These are phyloP conservation scores for Chytridium lagenaria DNA, from an alignment of 371 early-diverging fungal species.

Conservation along the genomic window DNA sequence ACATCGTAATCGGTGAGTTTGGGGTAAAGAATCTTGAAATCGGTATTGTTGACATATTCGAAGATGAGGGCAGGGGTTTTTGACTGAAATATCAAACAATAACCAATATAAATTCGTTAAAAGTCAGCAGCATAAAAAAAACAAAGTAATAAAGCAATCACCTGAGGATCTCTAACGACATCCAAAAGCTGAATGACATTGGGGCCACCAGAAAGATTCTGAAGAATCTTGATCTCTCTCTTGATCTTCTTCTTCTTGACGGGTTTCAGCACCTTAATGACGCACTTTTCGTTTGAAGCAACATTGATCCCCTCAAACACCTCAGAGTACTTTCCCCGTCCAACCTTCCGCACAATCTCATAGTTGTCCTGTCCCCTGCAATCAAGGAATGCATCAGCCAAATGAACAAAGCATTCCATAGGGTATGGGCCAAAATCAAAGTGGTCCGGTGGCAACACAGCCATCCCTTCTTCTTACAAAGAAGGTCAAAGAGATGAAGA, in stretches of 20 bases:
- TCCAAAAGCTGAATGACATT: slow-evolving; percentile 95
- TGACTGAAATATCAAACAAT: slow-evolving; percentile 58
- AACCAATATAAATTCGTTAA: neutral
- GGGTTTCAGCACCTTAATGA: slow-evolving; percentile 99
- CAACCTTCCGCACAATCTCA: slow-evolving; percentile 95
- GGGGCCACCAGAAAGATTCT: slow-evolving; percentile 92
- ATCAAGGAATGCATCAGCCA: no score
- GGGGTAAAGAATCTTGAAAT: slow-evolving; percentile 78
- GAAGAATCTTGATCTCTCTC: slow-evolving; percentile 98
- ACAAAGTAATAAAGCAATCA: slow-evolving; percentile 34
- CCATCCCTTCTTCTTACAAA: no score
- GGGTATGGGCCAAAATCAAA: neutral
- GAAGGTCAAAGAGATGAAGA: no score
- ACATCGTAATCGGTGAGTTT: slow-evolving; percentile 92
- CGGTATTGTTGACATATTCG: slow-evolving; percentile 88
- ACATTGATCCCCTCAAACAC: slow-evolving; percentile 98
- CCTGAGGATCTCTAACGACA: slow-evolving; percentile 94
- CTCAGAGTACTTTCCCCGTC: slow-evolving; percentile 99
- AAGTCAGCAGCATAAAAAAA: neutral
- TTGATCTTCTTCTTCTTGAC: slow-evolving; percentile 99
- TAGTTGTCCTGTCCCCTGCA: slow-evolving; percentile 91
- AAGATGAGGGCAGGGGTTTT: slow-evolving; percentile 97
- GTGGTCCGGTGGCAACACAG: no score
- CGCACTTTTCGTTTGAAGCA: slow-evolving; percentile 76
- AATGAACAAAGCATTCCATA: slow-evolving; percentile 10